Conservation (phyloP, 2,329 filamentous ascomycete genomes). For the Hansfordia pulvinata region DNA sequence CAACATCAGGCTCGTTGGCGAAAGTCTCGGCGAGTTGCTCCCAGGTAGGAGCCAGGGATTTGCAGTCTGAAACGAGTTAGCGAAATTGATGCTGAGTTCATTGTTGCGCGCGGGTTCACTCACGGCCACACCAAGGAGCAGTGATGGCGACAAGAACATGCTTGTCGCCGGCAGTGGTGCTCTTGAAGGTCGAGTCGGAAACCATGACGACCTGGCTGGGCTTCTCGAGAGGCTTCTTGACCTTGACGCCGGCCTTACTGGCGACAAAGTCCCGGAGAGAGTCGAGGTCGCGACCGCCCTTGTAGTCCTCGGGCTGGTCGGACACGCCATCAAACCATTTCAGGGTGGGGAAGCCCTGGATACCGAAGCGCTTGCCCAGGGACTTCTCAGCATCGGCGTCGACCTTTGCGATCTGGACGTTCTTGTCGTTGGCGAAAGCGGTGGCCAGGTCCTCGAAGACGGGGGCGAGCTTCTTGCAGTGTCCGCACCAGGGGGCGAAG, state of each 20-base stretch:
- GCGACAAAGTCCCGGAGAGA: slow-evolving; percentile 69
- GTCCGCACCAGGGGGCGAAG: slow-evolving; percentile 97
- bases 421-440: slow-evolving; percentile 56
- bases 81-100: background rate
- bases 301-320: slow-evolving; percentile 73
- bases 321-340: slow-evolving; percentile 98
- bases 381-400: slow-evolving; percentile 82
- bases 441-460: slow-evolving; percentile 82
- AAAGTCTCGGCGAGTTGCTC: slow-evolving; percentile 78
- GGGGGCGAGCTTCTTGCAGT: slow-evolving; percentile 96
- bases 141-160: slow-evolving; percentile 93
- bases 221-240: slow-evolving; percentile 60
- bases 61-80: slow-evolving; percentile 64
- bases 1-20: slow-evolving; percentile 58
- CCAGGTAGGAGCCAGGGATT: slow-evolving; percentile 80
- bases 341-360: slow-evolving; percentile 91
- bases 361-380: slow-evolving; percentile 72
- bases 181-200: slow-evolving; percentile 65
- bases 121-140: slow-evolving; percentile 96
- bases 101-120: slow-evolving; percentile 26
- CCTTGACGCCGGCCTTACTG: slow-evolving; percentile 76
- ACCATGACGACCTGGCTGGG: slow-evolving; percentile 69
- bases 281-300: slow-evolving; percentile 75
- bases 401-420: slow-evolving; percentile 84
- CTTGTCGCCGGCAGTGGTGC: slow-evolving; percentile 70